phyloP scores from a whole-genome alignment of 1,284 basidiomycete genomes.

The Fereydounia khargensis region DNA sequence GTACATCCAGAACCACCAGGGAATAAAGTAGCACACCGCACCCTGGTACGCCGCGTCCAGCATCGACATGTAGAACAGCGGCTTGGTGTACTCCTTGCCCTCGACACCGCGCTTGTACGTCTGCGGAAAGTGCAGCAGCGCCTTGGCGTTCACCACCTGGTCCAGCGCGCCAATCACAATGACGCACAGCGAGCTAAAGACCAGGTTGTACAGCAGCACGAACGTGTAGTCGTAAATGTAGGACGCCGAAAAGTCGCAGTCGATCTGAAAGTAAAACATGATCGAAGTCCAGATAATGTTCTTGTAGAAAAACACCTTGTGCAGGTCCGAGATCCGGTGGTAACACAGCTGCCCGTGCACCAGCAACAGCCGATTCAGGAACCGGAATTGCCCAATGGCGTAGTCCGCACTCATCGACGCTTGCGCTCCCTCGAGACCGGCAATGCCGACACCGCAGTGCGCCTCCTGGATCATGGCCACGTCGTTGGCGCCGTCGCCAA shows the following conservation, averaged over 20 bases:
- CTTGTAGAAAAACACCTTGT: slow-evolving; percentile 83
- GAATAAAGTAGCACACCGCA: slow-evolving; percentile 82
- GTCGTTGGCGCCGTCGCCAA: slow-evolving; percentile 94
- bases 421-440: slow-evolving; percentile 93
- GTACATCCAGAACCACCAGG: slow-evolving; percentile 73
- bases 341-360: slow-evolving; percentile 97
- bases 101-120: slow-evolving; percentile 89
- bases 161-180: slow-evolving; percentile 92
- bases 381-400: slow-evolving; percentile 95
- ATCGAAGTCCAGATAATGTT: slow-evolving; percentile 67
- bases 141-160: slow-evolving; percentile 88
- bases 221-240: slow-evolving; percentile 87
- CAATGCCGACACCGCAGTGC: slow-evolving; percentile 89
- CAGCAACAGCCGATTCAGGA: slow-evolving; percentile 80
- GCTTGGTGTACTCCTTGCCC: slow-evolving; percentile 85
- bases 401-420: slow-evolving; percentile 99
- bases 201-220: slow-evolving; percentile 69
- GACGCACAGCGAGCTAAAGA: slow-evolving; percentile 91
- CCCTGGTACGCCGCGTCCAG: slow-evolving; percentile 90
- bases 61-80: slow-evolving; percentile 94
- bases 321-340: slow-evolving; percentile 79
- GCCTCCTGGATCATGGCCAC: slow-evolving; percentile 98
- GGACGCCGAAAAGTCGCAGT: slow-evolving; percentile 85
- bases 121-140: slow-evolving; percentile 85
- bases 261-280: slow-evolving; percentile 91